These are phyloP conservation scores for Penicillium glabrum DNA, from an alignment of 2,329 filamentous ascomycete genomes.

Conservation along the genomic window DNA sequence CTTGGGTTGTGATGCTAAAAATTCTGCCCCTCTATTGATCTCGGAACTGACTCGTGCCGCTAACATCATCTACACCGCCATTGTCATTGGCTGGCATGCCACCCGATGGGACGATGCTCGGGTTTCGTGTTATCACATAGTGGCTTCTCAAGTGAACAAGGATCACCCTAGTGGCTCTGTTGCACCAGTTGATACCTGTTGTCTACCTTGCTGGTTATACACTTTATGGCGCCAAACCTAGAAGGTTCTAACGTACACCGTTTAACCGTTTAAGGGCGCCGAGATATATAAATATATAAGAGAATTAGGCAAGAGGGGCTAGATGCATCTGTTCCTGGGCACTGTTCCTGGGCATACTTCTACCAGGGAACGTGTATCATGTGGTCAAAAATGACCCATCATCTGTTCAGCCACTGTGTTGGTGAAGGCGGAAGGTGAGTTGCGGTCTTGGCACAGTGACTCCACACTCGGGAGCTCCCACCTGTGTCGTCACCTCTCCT, in stretches of 20 bases:
- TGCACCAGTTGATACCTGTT: background rate
- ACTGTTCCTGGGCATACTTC: background rate
- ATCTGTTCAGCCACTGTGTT: background rate
- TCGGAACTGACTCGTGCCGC: background rate
- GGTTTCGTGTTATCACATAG: background rate
- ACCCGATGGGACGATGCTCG: background rate
- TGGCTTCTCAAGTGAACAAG: background rate
- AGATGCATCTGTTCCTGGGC: background rate
- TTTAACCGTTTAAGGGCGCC: background rate
- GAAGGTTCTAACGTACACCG: background rate
- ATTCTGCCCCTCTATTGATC: background rate
- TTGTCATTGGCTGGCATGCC: background rate
- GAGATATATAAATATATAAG: background rate
- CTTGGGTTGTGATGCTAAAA: background rate
- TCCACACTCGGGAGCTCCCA: constrained; percentile 24
- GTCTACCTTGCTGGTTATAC: background rate
- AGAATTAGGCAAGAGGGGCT: background rate
- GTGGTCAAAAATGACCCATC: background rate
- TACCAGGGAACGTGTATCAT: background rate
- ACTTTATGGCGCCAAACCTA: background rate
- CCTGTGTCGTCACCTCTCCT: constrained; percentile 27
- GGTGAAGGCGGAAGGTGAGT: background rate
- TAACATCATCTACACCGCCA: background rate
- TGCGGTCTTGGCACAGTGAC: constrained; percentile 21
- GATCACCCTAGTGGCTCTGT: background rate